Base-by-base conservation (phyloP, 768 basidiomycete species). In the Hygrocybe coccinea region DNA sequence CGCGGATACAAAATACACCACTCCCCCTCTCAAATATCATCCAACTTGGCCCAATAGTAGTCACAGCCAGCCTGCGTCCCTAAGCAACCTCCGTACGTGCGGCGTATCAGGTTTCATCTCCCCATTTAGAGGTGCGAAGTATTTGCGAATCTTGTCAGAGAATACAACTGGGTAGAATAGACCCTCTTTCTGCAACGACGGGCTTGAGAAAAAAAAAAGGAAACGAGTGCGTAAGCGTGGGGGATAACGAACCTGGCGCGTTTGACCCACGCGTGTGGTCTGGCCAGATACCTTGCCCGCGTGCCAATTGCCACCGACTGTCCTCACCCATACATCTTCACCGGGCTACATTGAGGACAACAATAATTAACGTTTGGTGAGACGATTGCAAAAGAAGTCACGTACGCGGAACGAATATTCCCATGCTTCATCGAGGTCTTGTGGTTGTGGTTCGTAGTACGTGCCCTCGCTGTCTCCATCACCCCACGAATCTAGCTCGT, bases 91-190 rank as follows among this genome's bases (percentile, higher is more conserved):
- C n/a, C 77, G 75, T 2, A 79, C 73, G 54, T 77, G 70, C 19
- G 66, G 51, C 1, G 60, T 77, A 62, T 87, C 76, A 2, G 85
- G 84, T 65, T 86, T 87, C 53, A 86, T 76, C 57, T 85, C 83
- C 15, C 84, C 85, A 52, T 85, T 81, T 48, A 83, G 69, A 5
- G 85, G 84, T 2, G 84, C 77, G 62, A 83, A 81, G 64, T 80
- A 83, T 64, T 81, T 83, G 34, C 84, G 79, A 33, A 82, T 64
- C 53, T 75, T 76, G 54, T 64, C 67, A 46, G 74, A 68, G 55
- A 79, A 84, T 47, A 76, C 65, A 33, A 80, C 83, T 14, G 77
- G 77, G 66, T 80, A 86, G 59, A 76, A 82, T 19, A 83, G 65
- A 21, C 80, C 80, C 29, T 77, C 69, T 39, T 73, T 69, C 79